phyloP scores from a whole-genome alignment of 495 filamentous ascomycete genomes.

The Penicillium daleae region DNA sequence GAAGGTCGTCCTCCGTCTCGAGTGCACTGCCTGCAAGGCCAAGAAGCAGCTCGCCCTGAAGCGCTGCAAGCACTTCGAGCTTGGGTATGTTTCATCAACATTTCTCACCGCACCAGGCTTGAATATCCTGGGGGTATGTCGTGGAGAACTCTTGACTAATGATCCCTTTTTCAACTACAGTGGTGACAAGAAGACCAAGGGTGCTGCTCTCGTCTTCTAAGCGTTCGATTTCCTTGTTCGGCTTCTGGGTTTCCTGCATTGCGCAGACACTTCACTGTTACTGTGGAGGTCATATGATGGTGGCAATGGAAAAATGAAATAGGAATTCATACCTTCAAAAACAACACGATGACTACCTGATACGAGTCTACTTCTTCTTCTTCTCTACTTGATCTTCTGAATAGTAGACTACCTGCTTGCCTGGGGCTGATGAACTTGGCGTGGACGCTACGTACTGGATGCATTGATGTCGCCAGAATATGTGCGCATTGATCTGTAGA shows the following conservation, averaged over 20 bases:
- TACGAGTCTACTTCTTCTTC: conserved; percentile 27
- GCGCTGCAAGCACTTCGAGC: conserved; percentile 99
- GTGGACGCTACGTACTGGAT: neutral
- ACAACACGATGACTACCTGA: conserved; percentile 49
- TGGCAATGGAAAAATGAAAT: conserved; percentile 56
- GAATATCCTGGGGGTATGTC: neutral
- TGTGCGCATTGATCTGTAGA: neutral
- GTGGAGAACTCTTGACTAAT: conserved; percentile 27
- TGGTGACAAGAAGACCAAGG: conserved; percentile 99
- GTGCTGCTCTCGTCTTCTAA: conserved; percentile 99
- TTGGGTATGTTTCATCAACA: conserved; percentile 71
- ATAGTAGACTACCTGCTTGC: neutral
- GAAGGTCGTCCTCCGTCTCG: conserved; percentile 97
- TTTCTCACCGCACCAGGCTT: neutral
- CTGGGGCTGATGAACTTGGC: neutral
- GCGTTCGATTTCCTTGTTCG: conserved; percentile 54
- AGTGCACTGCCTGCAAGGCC: conserved; percentile 95
- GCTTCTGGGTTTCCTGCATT: conserved; percentile 54
- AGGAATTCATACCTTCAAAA: conserved; percentile 52
- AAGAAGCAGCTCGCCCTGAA: conserved; percentile 98
- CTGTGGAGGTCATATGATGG: conserved; percentile 49
- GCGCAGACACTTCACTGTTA: conserved; percentile 41
- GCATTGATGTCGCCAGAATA: neutral
- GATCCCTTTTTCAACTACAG: conserved; percentile 52
- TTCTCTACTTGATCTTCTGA: neutral